phyloP scores from a whole-genome alignment of 2,329 filamentous ascomycete genomes.

The Colletotrichum limetticola region DNA sequence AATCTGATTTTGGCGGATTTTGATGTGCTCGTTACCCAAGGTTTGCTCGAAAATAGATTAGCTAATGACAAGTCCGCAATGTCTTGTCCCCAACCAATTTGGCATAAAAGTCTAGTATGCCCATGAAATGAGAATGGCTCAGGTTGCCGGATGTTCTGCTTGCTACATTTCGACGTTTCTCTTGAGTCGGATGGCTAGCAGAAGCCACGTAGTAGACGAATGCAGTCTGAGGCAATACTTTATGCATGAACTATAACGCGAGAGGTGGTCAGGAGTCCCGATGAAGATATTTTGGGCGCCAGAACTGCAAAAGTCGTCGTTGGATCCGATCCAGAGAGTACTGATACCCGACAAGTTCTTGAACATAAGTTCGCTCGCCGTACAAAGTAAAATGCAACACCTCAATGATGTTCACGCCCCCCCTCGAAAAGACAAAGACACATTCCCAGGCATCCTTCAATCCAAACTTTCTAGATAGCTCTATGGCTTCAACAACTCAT shows the following conservation, averaged over 20 bases:
- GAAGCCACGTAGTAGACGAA: too few relatives aligned
- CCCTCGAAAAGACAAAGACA: too few relatives aligned
- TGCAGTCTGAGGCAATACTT: background rate
- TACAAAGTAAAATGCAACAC: background rate
- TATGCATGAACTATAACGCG: background rate
- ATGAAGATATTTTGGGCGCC: background rate
- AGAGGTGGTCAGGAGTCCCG: background rate
- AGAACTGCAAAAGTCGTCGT: background rate
- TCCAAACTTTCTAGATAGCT: too few relatives aligned
- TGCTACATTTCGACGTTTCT: too few relatives aligned
- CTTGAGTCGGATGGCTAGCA: too few relatives aligned
- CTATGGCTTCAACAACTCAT: too few relatives aligned
- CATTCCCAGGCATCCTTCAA: too few relatives aligned
- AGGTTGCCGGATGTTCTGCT: too few relatives aligned
- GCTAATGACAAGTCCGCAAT: too few relatives aligned
- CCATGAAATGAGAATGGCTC: background rate
- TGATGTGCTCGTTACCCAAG: background rate
- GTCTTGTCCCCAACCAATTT: too few relatives aligned
- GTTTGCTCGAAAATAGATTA: background rate
- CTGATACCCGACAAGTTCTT: background rate
- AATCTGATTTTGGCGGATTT: background rate
- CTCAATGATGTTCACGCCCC: too few relatives aligned
- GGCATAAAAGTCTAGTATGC: background rate
- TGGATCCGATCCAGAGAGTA: background rate
- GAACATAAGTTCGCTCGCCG: background rate